Base-by-base conservation (phyloP, 805 yeast species). In the Kodamaea nitidulidarum region DNA sequence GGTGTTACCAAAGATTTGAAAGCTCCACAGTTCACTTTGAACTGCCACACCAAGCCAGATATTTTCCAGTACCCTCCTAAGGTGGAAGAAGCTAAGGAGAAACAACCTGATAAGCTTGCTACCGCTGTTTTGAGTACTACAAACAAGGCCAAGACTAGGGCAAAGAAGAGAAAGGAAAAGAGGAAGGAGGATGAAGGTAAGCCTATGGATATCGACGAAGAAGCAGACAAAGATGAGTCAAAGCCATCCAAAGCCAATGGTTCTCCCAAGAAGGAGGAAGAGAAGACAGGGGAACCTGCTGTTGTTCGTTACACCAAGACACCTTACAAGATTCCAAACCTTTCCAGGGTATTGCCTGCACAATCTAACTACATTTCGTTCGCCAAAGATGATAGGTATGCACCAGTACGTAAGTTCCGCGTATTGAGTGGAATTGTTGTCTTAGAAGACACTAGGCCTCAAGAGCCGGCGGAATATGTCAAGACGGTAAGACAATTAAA, bases 121-220 rank as follows among this genome's bases (percentile, higher is more conserved):
- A 86, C 95, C 30, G 98, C 97, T 2, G 95, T 93, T 11, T 73
- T 93, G 40, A 88, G 97, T 2, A 91, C 97, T 1, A 91, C 98
- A 2, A 87, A 81, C 12, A 83, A 81, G 60, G 96, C 96, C n/a
- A 87, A 85, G 61, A 93, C 91, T 24, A 81, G 97, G 60, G 95
- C 95, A 17, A 81, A 78, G 68, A 79, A 78, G 65, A 69, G 71
- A 29, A 68, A 69, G 45, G 74, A 73, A 32, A 70, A 70, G 49
- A 73, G 74, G 55, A 67, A 71, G 51, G 75, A 73, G 52, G 66
- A 76, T 57, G 76, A 77, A 32, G 70, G 62, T 11, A 41, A 14
- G 67, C 56, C 30, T 45, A 47, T 14, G 50, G 76, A 71, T 10
- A 56, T 66, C 4, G 73, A 68, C 33, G 52, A 41, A 11, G 67